Evolutionary conservation across 176 grass and related monocot species (phyloP).

Genomic region (Zoysia pacifica): DNA sequence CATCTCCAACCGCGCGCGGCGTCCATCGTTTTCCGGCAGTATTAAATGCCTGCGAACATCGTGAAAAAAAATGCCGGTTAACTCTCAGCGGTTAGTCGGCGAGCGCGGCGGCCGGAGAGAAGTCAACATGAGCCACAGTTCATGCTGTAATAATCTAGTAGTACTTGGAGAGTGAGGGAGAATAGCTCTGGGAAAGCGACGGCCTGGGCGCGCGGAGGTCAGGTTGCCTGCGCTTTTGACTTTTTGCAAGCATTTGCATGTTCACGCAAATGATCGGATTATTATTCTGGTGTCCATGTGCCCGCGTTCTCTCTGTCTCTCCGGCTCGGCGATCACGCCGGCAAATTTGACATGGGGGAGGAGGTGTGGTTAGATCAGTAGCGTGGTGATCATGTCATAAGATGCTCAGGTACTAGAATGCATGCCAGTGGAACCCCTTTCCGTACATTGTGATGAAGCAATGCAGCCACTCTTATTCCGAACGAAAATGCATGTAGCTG

Average conservation of each 20-base stretch:
- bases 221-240: conserved; percentile 34
- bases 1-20: background rate
- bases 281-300: conserved; percentile 18
- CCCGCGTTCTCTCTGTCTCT: background rate
- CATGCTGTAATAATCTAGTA: background rate
- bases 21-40: background rate
- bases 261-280: conserved; percentile 35
- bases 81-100: background rate
- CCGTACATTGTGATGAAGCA: too few relatives aligned
- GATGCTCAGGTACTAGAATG: background rate
- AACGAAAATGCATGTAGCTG: background rate
- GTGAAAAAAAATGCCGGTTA: too few relatives aligned
- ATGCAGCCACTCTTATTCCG: background rate
- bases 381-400: conserved; percentile 4
- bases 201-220: background rate
- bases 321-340: background rate
- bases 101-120: background rate
- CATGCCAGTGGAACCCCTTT: background rate
- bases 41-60: too few relatives aligned
- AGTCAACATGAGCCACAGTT: background rate
- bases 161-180: too few relatives aligned
- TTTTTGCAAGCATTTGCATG: conserved; percentile 38
- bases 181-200: conserved; percentile 15
- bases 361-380: background rate
- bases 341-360: background rate